phyloP scores from a whole-genome alignment of 306 rosid genomes.

The Gastrolobium villosum region DNA sequence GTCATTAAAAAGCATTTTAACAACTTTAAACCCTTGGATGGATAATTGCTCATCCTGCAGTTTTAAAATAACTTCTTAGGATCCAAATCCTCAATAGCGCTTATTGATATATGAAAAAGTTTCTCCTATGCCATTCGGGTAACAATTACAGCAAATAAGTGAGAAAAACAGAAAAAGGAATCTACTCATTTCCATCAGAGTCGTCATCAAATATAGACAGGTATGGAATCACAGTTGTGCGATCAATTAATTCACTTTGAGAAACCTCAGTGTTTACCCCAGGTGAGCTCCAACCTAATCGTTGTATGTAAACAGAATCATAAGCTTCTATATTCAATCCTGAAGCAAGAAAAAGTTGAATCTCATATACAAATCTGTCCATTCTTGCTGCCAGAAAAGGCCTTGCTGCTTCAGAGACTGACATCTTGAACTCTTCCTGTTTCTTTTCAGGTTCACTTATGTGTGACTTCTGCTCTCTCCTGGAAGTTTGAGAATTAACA shows the following conservation, averaged over 20 bases:
- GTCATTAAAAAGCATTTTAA: not conserved
- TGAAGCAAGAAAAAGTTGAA: conserved; percentile 90
- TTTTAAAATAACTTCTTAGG: not conserved
- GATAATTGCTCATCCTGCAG: not conserved
- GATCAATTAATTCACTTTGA: conserved; percentile 53
- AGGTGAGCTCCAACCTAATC: conserved; percentile 81
- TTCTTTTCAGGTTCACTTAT: conserved; percentile 55
- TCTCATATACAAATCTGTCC: conserved; percentile 70
- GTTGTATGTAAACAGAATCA: conserved; percentile 82
- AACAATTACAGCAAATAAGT: conserved; percentile 23
- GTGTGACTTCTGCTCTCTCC: conserved; percentile 57
- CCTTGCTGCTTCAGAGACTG: conserved; percentile 71
- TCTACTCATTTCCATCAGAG: conserved; percentile 65
- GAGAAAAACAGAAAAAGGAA: not conserved
- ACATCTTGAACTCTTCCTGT: conserved; percentile 64
- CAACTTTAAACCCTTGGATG: conserved; percentile 18
- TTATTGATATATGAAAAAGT: not conserved
- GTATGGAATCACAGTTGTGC: conserved; percentile 66
- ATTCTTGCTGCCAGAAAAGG: conserved; percentile 76
- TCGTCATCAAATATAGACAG: conserved; percentile 74
- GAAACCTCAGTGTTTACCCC: conserved; percentile 54
- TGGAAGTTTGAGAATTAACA: conserved; percentile 39
- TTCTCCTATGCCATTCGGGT: not conserved
- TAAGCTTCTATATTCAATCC: conserved; percentile 88
- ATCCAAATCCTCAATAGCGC: not conserved